Evolutionary conservation across 1,139 yeast species (phyloP).

Genomic region (Suhomyces maxii): DNA sequence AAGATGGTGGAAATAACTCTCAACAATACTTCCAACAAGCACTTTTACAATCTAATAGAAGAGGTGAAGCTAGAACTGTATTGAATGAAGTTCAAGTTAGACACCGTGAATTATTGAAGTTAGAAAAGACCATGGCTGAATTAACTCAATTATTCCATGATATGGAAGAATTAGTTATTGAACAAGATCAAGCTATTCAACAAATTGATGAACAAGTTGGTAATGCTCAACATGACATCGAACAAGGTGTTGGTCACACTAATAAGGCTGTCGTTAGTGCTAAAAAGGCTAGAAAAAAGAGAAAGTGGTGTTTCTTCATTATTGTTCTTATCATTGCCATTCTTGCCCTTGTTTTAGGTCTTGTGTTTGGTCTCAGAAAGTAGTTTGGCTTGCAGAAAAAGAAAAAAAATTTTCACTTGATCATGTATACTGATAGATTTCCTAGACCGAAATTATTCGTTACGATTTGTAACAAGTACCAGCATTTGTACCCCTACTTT

Average conservation of each 20-base stretch:
- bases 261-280: constrained; percentile 88
- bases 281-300: constrained; percentile 87
- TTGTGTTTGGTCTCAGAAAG: constrained; percentile 38
- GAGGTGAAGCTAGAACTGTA: constrained; percentile 96
- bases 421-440: constrained; percentile 11
- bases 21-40: constrained; percentile 96
- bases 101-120: constrained; percentile 91
- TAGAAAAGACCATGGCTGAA: constrained; percentile 95
- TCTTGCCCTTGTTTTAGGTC: constrained; percentile 66
- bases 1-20: constrained; percentile 58
- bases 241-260: constrained; percentile 93
- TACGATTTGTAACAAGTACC: constrained; percentile 9
- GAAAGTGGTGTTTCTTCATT: constrained; percentile 81
- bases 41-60: constrained; percentile 83
- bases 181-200: constrained; percentile 88
- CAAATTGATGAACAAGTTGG: constrained; percentile 80
- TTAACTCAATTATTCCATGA: constrained; percentile 92
- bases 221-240: constrained; percentile 85
- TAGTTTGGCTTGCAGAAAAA: background rate
- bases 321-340: constrained; percentile 58
- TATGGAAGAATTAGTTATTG: constrained; percentile 95
- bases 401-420: background rate
- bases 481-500: constrained; percentile 3
- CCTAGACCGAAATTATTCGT: constrained; percentile 7
- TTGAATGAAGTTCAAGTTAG: constrained; percentile 94